Conservation (phyloP, 2,329 filamentous ascomycete genomes). For the Aspergillus fructus region DNA sequence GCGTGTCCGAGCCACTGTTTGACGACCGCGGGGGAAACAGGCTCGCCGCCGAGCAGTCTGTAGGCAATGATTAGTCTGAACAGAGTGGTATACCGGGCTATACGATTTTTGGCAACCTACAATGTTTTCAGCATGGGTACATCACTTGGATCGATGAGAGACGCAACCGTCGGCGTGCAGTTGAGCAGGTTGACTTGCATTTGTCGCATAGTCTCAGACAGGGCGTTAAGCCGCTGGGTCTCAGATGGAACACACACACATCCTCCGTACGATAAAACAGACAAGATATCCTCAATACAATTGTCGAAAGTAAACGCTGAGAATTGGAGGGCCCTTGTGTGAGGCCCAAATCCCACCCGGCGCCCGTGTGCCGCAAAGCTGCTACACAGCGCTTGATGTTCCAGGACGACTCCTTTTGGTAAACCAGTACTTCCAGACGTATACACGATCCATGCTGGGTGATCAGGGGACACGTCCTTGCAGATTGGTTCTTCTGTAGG, state of each 20-base stretch:
- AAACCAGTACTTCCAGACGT: no score
- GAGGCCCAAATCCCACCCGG: no score
- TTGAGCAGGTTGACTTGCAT: neutral
- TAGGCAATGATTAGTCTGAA: no score
- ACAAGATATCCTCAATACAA: neutral
- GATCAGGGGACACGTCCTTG: no score
- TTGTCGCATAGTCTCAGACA: neutral
- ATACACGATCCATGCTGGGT: no score
- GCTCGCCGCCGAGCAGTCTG: neutral
- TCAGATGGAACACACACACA: neutral
- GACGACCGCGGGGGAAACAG: neutral
- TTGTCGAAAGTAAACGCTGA: constrained; percentile 12
- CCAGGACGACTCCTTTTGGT: no score
- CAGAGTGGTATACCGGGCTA: no score
- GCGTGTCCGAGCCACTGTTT: neutral
- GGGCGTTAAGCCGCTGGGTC: neutral
- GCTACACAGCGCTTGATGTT: no score
- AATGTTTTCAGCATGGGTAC: neutral
- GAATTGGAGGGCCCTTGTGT: constrained; percentile 37
- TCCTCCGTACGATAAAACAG: neutral
- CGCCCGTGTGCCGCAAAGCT: no score
- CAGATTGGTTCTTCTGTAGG: no score
- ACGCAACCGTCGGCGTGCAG: neutral
- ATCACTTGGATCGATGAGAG: neutral
- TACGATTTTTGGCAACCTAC: neutral